Conservation (phyloP, 257 asterid species). For the Avicennia marina region DNA sequence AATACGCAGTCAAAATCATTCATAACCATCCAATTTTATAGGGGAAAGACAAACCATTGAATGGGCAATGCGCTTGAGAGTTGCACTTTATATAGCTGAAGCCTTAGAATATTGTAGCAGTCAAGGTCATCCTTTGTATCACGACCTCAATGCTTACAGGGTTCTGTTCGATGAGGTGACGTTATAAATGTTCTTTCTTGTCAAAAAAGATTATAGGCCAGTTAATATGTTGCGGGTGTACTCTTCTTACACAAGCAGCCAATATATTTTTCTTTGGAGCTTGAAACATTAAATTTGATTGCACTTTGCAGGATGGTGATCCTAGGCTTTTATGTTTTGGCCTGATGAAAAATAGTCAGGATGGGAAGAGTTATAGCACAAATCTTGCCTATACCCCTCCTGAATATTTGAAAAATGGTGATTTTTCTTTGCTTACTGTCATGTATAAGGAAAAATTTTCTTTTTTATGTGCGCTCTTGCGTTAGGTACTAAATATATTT, state of each 20-base stretch:
- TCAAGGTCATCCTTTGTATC: slow-evolving; percentile 92
- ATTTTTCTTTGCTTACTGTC: background rate
- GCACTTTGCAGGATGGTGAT: slow-evolving; percentile 71
- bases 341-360: slow-evolving; percentile 94
- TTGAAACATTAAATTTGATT: slow-evolving; percentile 18
- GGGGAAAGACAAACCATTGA: slow-evolving; percentile 98
- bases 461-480: background rate
- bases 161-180: slow-evolving; percentile 96
- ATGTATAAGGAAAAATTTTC: background rate
- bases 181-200: slow-evolving; percentile 12
- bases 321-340: slow-evolving; percentile 97
- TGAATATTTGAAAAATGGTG: slow-evolving; percentile 90
- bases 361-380: slow-evolving; percentile 96
- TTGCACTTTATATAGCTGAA: slow-evolving; percentile 92
- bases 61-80: slow-evolving; percentile 98
- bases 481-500: no score
- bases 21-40: slow-evolving; percentile 19
- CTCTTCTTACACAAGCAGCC: background rate
- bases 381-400: slow-evolving; percentile 99
- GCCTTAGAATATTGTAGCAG: slow-evolving; percentile 86
- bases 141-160: slow-evolving; percentile 94
- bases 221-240: slow-evolving; percentile 1
- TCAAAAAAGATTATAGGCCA: slow-evolving; percentile 1
- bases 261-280: no score
- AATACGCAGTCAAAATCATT: background rate